phyloP scores from a whole-genome alignment of 2,329 filamentous ascomycete genomes.

The Coniochaeta sp. region DNA sequence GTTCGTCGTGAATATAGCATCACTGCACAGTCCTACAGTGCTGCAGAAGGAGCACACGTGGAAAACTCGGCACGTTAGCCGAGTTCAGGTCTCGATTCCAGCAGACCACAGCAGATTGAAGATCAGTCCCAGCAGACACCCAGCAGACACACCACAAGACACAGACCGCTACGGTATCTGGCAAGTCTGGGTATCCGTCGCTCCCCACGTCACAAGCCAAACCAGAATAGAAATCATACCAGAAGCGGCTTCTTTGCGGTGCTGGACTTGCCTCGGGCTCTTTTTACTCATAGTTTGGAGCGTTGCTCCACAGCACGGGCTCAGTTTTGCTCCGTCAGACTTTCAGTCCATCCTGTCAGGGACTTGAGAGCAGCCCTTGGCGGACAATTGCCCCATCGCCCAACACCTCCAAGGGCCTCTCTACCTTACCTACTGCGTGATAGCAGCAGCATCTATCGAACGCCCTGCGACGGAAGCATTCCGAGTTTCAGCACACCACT shows the following conservation, averaged over 20 bases:
- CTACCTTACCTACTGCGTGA: too few species aligned
- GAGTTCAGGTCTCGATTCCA: neutral
- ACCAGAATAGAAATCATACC: neutral
- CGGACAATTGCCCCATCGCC: too few species aligned
- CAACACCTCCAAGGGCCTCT: too few species aligned
- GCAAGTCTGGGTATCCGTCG: too few species aligned
- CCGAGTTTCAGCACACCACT: conserved; percentile 1
- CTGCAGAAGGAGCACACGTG: neutral
- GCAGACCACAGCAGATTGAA: too few species aligned
- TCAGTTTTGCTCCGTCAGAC: neutral
- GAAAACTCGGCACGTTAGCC: neutral
- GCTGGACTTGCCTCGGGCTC: neutral
- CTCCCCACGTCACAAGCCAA: neutral
- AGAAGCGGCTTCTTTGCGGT: neutral
- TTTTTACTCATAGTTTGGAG: neutral
- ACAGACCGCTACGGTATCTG: neutral
- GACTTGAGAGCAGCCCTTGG: too few species aligned
- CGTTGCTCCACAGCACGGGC: neutral
- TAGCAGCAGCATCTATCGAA: neutral
- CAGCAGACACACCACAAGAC: too few species aligned
- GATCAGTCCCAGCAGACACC: too few species aligned
- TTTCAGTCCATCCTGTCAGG: too few species aligned
- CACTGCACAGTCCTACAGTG: too few species aligned
- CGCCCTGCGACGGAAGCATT: neutral
- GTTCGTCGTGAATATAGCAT: too few species aligned